These are phyloP conservation scores for Oidium heveae DNA, from an alignment of 2,329 filamentous ascomycete species.

Conservation along the genomic window DNA sequence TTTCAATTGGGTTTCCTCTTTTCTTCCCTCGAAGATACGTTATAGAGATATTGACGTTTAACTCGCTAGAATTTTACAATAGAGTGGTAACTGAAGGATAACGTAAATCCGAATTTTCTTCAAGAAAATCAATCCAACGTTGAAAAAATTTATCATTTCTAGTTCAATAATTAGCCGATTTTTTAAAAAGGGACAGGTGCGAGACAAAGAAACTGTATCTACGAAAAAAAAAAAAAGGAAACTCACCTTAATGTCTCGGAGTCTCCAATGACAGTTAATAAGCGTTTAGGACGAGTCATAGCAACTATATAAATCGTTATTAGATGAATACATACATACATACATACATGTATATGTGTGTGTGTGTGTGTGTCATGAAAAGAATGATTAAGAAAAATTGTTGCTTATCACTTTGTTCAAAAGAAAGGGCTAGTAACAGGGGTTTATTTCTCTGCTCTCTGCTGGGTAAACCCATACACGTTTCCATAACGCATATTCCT, in stretches of 20 bases:
- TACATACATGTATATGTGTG: too few relatives aligned
- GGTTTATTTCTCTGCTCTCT: too few relatives aligned
- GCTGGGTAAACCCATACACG: too few relatives aligned
- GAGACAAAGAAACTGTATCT: background rate
- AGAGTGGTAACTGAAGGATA: conserved; percentile 41
- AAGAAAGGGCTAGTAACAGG: background rate
- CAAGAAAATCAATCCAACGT: conserved; percentile 73
- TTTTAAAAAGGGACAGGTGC: too few relatives aligned
- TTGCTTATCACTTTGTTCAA: too few relatives aligned
- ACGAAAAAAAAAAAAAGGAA: background rate
- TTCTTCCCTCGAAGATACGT: too few relatives aligned
- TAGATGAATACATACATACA: too few relatives aligned
- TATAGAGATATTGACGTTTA: too few relatives aligned
- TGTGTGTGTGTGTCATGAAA: too few relatives aligned
- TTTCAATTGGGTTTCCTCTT: too few relatives aligned
- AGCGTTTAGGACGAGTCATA: conserved; percentile 84
- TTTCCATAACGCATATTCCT: conserved; percentile 2
- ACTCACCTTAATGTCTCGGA: conserved; percentile 75
- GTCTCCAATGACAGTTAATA: conserved; percentile 76
- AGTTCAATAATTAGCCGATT: conserved; percentile 2
- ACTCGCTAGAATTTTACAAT: too few relatives aligned
- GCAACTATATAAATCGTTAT: conserved; percentile 14
- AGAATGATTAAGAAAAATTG: too few relatives aligned
- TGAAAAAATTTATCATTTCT: conserved; percentile 72
- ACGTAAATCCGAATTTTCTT: conserved; percentile 70